Evolutionary conservation across 257 asterid genomes (phyloP), one percentile per base, ranked within the genome.

Genomic region (Solanum virginianum): DNA sequence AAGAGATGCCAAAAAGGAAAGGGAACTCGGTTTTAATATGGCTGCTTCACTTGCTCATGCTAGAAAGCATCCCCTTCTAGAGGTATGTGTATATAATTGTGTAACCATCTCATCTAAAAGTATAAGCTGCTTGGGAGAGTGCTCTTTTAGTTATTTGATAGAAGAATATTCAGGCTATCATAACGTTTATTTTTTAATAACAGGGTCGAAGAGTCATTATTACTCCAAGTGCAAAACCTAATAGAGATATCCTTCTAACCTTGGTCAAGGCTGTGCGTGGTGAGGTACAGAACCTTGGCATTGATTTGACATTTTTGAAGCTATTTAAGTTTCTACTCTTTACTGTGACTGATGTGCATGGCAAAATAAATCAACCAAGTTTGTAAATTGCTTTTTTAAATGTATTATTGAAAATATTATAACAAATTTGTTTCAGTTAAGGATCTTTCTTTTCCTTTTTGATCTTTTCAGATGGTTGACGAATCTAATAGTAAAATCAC

Each of bases 1-100:
- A 81, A 92, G 98, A 90, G 98, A 93, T 89, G 93, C 90, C 86
- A 92, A 88, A 87, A 95, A 90, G 92, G 98, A 95, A 91, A 95
- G 88, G 84, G 93, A 92, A 90, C 85, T 92, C 72, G 93, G 97
- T 65, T 95, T 93, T 88, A 91, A 86, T 88, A 89, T 93, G 96
- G 90, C 91, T 15, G 85, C 83, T 75, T 88, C 98, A 3, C 95
- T 95, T 80, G 86, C 87, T 82, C 91, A 86, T 87, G 95, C 98
- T 47, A 83, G 90, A 83, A 91, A 89, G 71, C 88, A 57, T 81
- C 97, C 94, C 77, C 96, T 95, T 87, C 87, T 95, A 79, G 89
- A 89, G 95, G 98, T 95, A 87, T 29, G 69, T 36, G 16, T 54
- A 43, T n/a, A 43, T 41, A 70, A 2, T 18, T 70, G 18, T 41